Evolutionary conservation across 1,139 yeast genomes (phyloP).

Genomic region (Yamadazyma diospyri): DNA sequence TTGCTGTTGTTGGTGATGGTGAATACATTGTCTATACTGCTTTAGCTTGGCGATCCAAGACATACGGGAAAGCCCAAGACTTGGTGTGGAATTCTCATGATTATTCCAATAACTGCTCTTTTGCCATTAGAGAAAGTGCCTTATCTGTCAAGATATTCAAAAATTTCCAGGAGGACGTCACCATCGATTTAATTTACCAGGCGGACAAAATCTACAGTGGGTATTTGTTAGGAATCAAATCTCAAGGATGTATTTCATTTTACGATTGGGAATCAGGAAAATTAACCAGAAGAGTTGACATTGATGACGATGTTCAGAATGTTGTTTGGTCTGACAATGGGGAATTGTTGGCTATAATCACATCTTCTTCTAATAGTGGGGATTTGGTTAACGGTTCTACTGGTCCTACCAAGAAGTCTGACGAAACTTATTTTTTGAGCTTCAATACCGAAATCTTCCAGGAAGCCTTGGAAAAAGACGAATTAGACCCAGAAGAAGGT

Average conservation of each 20-base stretch:
- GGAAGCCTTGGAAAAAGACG: slow-evolving; percentile 57
- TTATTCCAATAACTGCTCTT: slow-evolving; percentile 60
- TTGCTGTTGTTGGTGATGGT: slow-evolving; percentile 96
- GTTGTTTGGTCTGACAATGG: slow-evolving; percentile 95
- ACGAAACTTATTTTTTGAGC: slow-evolving; percentile 76
- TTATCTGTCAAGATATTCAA: slow-evolving; percentile 69
- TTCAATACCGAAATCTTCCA: slow-evolving; percentile 67
- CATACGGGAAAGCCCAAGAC: slow-evolving; percentile 86
- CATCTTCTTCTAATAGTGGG: slow-evolving; percentile 32
- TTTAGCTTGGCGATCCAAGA: slow-evolving; percentile 95
- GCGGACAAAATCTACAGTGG: slow-evolving; percentile 88
- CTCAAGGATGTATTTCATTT: slow-evolving; percentile 78
- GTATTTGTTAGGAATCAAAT: slow-evolving; percentile 75
- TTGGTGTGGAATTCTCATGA: slow-evolving; percentile 92
- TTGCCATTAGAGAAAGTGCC: slow-evolving; percentile 74
- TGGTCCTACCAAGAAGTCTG: slow-evolving; percentile 29
- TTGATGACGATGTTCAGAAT: slow-evolving; percentile 67
- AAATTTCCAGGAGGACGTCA: slow-evolving; percentile 76
- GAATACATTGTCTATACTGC: slow-evolving; percentile 96
- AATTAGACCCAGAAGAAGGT: slow-evolving; percentile 77
- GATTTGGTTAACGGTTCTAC: slow-evolving; percentile 9
- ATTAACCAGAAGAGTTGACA: slow-evolving; percentile 80
- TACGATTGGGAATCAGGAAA: slow-evolving; percentile 92
- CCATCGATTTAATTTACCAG: slow-evolving; percentile 64
- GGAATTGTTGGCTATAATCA: slow-evolving; percentile 74